phyloP scores from a whole-genome alignment of 106 monocot genomes.

The Dendrobium officinale region DNA sequence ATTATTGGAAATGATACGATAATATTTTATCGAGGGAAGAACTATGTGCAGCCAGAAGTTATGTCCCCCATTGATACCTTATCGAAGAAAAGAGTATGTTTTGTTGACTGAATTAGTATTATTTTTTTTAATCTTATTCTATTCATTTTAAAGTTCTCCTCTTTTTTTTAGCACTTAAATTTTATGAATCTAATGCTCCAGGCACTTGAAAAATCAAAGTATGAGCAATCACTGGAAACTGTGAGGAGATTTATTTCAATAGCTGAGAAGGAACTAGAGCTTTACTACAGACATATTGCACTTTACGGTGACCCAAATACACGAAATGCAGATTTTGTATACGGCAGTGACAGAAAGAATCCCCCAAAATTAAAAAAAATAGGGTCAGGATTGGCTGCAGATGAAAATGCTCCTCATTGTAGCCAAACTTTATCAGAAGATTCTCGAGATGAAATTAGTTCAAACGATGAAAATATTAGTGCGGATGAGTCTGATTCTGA shows the following conservation, averaged over 20 bases:
- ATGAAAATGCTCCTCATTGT: conserved; percentile 7
- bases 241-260: conserved; percentile 88
- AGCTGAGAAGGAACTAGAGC: conserved; percentile 89
- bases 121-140: not conserved
- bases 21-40: conserved; percentile 87
- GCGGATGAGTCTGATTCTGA: conserved; percentile 6
- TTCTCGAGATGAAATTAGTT: conserved; percentile 13
- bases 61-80: conserved; percentile 96
- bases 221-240: conserved; percentile 92
- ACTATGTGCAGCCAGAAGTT: conserved; percentile 86
- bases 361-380: not conserved
- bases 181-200: conserved; percentile 26
- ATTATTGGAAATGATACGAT: conserved; percentile 82
- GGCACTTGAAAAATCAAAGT: conserved; percentile 99
- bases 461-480: not conserved
- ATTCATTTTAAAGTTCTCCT: not conserved
- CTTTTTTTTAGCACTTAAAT: not conserved
- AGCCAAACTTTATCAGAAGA: conserved; percentile 1
- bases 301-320: conserved; percentile 70
- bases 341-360: conserved; percentile 13
- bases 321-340: conserved; percentile 39
- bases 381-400: conserved; percentile 6
- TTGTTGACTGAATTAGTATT: not conserved
- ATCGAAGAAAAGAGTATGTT: conserved; percentile 87
- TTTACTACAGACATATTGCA: conserved; percentile 83